Evolutionary conservation across 441 rosid genomes (phyloP).

Genomic region (Populus tomentosa): DNA sequence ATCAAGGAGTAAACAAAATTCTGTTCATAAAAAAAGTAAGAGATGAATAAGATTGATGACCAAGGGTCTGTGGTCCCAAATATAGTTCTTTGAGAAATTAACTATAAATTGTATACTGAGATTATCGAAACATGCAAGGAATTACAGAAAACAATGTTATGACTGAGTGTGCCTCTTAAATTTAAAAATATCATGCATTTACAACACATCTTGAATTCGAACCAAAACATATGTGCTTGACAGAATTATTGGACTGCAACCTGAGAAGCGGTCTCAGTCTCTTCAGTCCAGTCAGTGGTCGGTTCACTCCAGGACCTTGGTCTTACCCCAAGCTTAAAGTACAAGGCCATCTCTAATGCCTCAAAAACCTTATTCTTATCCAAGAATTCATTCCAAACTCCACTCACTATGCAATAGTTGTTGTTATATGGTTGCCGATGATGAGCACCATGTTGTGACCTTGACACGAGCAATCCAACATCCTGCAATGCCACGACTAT

Average conservation of each 20-base stretch:
- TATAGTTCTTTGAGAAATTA: not conserved
- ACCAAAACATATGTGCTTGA: not conserved
- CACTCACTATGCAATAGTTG: constrained; percentile 89
- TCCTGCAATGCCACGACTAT: constrained; percentile 65
- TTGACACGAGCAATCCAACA: constrained; percentile 59
- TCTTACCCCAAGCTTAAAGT: constrained; percentile 48
- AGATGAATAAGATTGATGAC: not conserved
- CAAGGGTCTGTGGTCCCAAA: not conserved
- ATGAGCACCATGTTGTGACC: constrained; percentile 62
- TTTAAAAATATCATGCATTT: not conserved
- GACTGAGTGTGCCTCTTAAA: not conserved
- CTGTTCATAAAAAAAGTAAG: too few relatives aligned
- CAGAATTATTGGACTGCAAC: constrained; percentile 9
- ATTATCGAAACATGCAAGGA: not conserved
- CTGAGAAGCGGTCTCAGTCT: constrained; percentile 28
- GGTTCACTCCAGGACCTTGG: constrained; percentile 91
- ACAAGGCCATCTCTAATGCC: constrained; percentile 69
- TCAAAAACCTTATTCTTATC: constrained; percentile 59
- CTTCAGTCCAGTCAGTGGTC: constrained; percentile 58
- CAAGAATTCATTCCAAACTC: constrained; percentile 65
- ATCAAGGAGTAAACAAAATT: too few relatives aligned
- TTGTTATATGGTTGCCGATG: constrained; percentile 79
- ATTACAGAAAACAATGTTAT: not conserved
- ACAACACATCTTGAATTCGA: not conserved
- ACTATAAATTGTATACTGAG: not conserved